Evolutionary conservation across 345 rosid species (phyloP).

Genomic region (Isatis tinctoria): DNA sequence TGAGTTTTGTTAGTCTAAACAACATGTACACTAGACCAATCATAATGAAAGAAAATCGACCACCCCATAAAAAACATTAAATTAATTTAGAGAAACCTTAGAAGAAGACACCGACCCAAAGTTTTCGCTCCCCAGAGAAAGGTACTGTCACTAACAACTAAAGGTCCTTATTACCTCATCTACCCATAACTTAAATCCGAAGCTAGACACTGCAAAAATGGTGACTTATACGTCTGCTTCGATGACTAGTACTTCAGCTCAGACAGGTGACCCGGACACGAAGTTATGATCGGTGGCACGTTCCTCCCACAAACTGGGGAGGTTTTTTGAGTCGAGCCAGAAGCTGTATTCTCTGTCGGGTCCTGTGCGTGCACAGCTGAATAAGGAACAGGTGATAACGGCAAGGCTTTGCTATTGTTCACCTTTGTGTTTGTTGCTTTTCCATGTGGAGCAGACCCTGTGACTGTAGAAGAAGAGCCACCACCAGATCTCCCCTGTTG

Average conservation of each 20-base stretch:
- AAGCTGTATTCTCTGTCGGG: conserved; percentile 33
- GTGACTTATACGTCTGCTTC: conserved; percentile 13
- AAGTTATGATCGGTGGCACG: conserved; percentile 45
- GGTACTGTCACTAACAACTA: neutral
- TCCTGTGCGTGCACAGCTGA: conserved; percentile 30
- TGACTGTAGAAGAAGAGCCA: conserved; percentile 31
- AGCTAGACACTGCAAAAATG: conserved; percentile 32
- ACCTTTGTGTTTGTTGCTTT: conserved; percentile 27
- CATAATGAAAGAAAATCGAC: neutral
- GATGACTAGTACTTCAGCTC: conserved; percentile 42
- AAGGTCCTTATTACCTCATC: neutral
- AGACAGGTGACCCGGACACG: conserved; percentile 46
- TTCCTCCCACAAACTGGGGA: conserved; percentile 66
- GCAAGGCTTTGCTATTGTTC: conserved; percentile 29
- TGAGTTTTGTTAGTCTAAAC: conserved; percentile 8
- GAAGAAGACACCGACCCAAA: conserved; percentile 8
- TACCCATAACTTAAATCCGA: neutral
- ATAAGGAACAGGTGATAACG: conserved; percentile 21
- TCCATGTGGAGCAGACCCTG: conserved; percentile 32
- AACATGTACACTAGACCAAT: conserved; percentile 18
- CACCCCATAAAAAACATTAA: conserved; percentile 8
- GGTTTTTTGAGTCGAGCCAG: conserved; percentile 36
- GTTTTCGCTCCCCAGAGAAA: neutral
- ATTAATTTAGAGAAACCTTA: conserved; percentile 8
- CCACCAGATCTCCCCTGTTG: conserved; percentile 27